A percentile compares a stretch with the other conserved stretches of the same genome.
phyloP scores from a whole-genome alignment of 805 yeast species.

The Wickerhamiella shivajii region DNA sequence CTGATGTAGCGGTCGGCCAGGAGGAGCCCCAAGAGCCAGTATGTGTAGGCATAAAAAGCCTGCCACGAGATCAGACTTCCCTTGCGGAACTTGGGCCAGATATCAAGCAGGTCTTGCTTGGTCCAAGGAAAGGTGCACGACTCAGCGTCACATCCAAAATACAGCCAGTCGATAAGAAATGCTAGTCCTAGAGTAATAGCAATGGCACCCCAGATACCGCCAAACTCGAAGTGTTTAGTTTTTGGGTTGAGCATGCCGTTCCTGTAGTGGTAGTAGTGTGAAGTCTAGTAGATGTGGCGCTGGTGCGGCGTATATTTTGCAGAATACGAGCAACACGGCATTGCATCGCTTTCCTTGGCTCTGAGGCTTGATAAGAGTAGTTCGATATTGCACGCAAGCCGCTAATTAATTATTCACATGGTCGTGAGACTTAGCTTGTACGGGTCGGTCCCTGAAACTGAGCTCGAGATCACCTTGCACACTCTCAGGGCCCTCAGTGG shows the following conservation, averaged over 20 bases:
- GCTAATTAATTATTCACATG: slow-evolving; percentile 13
- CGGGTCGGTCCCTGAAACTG: slow-evolving; percentile 21
- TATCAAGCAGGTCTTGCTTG: neutral
- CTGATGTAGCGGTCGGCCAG: slow-evolving; percentile 52
- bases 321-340: too few species aligned
- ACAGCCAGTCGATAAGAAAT: slow-evolving; percentile 40
- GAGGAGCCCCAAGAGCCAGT: slow-evolving; percentile 60
- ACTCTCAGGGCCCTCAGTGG: slow-evolving; percentile 27
- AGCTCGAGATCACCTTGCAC: slow-evolving; percentile 21
- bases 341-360: too few species aligned
- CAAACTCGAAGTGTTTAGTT: slow-evolving; percentile 60
- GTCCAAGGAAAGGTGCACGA: slow-evolving; percentile 22
- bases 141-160: slow-evolving; percentile 43
- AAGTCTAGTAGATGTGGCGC: too few species aligned
- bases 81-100: slow-evolving; percentile 8
- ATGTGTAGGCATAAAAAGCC: slow-evolving; percentile 49
- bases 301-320: too few species aligned
- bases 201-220: slow-evolving; percentile 62
- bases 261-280: too few species aligned
- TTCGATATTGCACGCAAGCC: too few species aligned
- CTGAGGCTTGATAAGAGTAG: too few species aligned
- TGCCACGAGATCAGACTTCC: slow-evolving; percentile 18
- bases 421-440: slow-evolving; percentile 26
- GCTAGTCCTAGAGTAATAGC: slow-evolving; percentile 58
- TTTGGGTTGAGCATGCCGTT: slow-evolving; percentile 60